Conservation (phyloP, 2,329 filamentous ascomycete species). For the Fusarium poae region DNA sequence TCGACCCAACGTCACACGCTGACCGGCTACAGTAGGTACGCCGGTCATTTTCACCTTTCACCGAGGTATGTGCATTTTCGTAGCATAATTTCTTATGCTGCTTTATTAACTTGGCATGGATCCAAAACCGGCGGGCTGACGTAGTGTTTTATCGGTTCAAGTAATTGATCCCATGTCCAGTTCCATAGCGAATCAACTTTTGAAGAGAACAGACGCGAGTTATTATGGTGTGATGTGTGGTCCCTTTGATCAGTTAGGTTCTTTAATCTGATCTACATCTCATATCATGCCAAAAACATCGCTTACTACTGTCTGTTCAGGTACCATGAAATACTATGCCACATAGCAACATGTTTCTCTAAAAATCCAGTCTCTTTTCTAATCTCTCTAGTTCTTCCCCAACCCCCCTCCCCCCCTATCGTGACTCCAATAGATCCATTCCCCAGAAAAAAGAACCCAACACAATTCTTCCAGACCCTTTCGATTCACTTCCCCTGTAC, state of each 20-base stretch:
- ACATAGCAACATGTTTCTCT: not conserved
- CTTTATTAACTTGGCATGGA: conserved; percentile 29
- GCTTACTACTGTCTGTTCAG: not conserved
- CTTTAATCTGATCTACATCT: conserved; percentile 45
- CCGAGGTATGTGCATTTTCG: conserved; percentile 36
- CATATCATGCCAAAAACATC: conserved; percentile 24
- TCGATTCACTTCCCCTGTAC: conserved; percentile 35
- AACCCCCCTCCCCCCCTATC: conserved; percentile 14
- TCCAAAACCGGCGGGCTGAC: conserved; percentile 30
- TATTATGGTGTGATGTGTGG: conserved; percentile 15
- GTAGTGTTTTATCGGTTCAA: conserved; percentile 29
- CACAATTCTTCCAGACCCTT: conserved; percentile 42
- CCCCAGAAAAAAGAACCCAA: conserved; percentile 33
- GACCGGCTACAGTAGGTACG: conserved; percentile 19
- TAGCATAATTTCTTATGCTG: conserved; percentile 18
- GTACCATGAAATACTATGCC: not conserved
- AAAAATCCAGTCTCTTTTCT: conserved; percentile 4
- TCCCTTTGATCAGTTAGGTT: conserved; percentile 5
- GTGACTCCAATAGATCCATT: conserved; percentile 27
- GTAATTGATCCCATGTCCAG: conserved; percentile 23
- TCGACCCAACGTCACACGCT: conserved; percentile 38
- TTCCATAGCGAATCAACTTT: not conserved
- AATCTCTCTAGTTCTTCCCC: conserved; percentile 24
- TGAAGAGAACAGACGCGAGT: conserved; percentile 1
- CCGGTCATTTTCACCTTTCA: conserved; percentile 20